Evolutionary conservation across 148 eudicot genomes (phyloP), one percentile per base, ranked within the genome.

Genomic region (Cornus controversa): DNA sequence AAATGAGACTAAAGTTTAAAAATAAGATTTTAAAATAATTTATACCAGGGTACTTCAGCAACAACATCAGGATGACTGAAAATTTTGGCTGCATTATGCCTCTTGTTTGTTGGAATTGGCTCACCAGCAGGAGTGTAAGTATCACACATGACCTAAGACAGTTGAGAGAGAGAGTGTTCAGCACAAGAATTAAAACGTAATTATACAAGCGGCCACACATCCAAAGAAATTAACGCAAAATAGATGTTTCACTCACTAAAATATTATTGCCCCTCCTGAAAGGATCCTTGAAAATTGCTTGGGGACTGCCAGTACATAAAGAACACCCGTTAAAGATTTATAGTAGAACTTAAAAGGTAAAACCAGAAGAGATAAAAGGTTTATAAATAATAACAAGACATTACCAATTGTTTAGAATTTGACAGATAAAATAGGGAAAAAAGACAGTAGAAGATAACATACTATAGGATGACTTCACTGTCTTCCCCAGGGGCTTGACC

Each of bases 401-500:
- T 6, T 40, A 40, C 45, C 57, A 13, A 50, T 45, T 50, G 18
- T 1, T 11, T 13, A 11, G 1, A 8, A 47, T 47, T 60, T 54
- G 62, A 0, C 15, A 10, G 18, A 54, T 73, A 18, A 60, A 34
- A 10, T 18, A 45, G 27, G 22, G 68, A 24, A 6, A 36, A 54
- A 6, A 34, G 13, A 79, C 11, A 37, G 23, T 11, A 40, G 6
- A 27, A 34, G 31, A 34, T 13, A 10, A 63, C 87, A 66, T 80
- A 88, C 91, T 84, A 80, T 18, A 88, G 2, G n/a, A 88, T 88
- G 27, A 88, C 91, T 84, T 80, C 83, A 70, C 83, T 82, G 27
- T 85, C 87, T 31, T 78, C 80, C 10, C 91, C 91, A 7, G 89
- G 89, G 24, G 91, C 91, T 80, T 88, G 91, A 18, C 87, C 89